phyloP scores from a whole-genome alignment of 192 early-diverging fungal species.

The Linnemannia exigua region DNA sequence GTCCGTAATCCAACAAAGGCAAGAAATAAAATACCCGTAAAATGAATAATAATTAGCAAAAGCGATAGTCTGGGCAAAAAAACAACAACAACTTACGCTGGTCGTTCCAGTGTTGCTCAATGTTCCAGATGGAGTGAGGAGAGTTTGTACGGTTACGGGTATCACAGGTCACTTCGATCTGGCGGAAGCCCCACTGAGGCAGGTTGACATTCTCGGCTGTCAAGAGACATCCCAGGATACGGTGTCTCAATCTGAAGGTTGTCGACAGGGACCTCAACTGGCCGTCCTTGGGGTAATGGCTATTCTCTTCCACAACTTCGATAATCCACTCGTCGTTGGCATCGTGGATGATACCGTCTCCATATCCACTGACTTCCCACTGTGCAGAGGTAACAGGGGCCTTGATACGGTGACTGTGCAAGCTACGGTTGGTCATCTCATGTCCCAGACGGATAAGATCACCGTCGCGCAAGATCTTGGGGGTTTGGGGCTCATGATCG shows the following conservation, averaged over 20 bases:
- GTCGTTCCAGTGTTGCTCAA: constrained; percentile 89
- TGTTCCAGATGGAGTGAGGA: constrained; percentile 91
- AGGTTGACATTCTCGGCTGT: constrained; percentile 80
- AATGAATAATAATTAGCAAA: constrained; percentile 19
- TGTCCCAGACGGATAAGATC: constrained; percentile 90
- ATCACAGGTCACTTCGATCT: constrained; percentile 93
- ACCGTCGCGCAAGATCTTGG: constrained; percentile 81
- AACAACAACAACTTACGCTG: constrained; percentile 64
- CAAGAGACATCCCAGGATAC: constrained; percentile 79
- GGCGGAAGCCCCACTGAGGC: constrained; percentile 98
- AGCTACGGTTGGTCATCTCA: constrained; percentile 74
- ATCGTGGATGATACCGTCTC: constrained; percentile 80
- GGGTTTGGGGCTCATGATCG: constrained; percentile 66
- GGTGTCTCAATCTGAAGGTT: constrained; percentile 85
- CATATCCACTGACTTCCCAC: constrained; percentile 94
- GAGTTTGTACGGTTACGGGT: constrained; percentile 68
- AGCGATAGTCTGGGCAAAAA: too few relatives aligned
- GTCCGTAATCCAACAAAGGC: too few relatives aligned
- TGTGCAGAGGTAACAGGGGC: constrained; percentile 82
- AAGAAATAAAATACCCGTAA: not conserved
- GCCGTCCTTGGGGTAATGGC: constrained; percentile 55
- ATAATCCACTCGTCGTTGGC: constrained; percentile 93
- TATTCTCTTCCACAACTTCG: constrained; percentile 82
- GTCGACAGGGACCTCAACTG: constrained; percentile 83
- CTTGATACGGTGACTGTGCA: constrained; percentile 88